Evolutionary conservation across 495 filamentous ascomycete genomes (phyloP).

Genomic region (Penicillium nucicola): DNA sequence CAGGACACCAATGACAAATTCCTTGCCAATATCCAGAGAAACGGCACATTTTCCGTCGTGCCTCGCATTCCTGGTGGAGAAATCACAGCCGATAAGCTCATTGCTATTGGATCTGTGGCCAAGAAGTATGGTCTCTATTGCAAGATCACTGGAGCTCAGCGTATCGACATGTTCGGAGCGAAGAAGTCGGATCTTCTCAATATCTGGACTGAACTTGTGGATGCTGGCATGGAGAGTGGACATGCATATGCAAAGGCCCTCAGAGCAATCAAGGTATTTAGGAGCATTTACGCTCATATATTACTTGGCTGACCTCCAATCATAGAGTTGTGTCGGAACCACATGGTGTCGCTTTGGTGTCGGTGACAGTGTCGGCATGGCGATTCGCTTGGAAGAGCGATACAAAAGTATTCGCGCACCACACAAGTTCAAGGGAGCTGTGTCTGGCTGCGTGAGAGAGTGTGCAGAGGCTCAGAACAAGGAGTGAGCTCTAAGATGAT

Average conservation of each 20-base stretch:
- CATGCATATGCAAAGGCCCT: conserved; percentile 94
- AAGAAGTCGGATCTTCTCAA: conserved; percentile 84
- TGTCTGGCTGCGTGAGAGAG: conserved; percentile 89
- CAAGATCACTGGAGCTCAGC: conserved; percentile 93
- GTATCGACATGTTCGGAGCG: conserved; percentile 95
- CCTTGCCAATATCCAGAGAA: conserved; percentile 91
- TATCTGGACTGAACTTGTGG: conserved; percentile 86
- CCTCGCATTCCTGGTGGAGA: conserved; percentile 85
- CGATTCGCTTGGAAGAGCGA: conserved; percentile 84
- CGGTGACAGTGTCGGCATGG: conserved; percentile 96
- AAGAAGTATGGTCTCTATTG: conserved; percentile 87
- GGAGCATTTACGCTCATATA: neutral
- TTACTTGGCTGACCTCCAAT: neutral
- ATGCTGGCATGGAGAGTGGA: conserved; percentile 92
- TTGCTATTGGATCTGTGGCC: conserved; percentile 83
- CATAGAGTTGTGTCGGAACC: conserved; percentile 79
- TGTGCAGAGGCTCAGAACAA: conserved; percentile 97
- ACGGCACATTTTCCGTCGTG: conserved; percentile 90
- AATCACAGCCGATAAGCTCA: conserved; percentile 87
- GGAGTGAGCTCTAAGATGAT: conserved; percentile 54
- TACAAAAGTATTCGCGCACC: conserved; percentile 91
- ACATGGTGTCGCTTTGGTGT: conserved; percentile 95
- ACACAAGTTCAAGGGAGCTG: conserved; percentile 93
- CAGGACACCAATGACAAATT: conserved; percentile 95
- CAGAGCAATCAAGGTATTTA: conserved; percentile 72